Evolutionary conservation across 768 basidiomycete genomes (phyloP), one percentile per base, ranked within the genome.

Genomic region (Serendipita sp.): DNA sequence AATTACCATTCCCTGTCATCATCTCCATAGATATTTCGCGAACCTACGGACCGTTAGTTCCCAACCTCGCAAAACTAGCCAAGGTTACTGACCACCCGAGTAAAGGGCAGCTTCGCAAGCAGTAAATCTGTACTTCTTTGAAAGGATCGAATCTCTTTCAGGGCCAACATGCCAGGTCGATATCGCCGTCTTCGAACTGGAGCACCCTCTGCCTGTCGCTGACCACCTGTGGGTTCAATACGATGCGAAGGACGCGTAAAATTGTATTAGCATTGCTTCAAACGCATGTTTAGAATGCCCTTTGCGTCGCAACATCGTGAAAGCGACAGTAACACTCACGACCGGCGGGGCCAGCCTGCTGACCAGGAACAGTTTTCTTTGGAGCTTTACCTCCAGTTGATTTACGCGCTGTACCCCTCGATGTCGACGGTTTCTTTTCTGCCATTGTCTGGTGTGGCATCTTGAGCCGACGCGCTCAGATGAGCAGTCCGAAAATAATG

Each of bases 11-110:
- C 73, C 89, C 84, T 7, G 91, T 92, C 68, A 82, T 84, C 87
- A 94, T 88, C 71, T 95, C 90, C 71, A 85, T 71, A 3, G 96
- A 90, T 63, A 99, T 92, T 76, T 99, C 96, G 67, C 94, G 86
- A 63, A 99, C 93, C 95, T 96, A 64, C 35, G 4, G 56, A 15
- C 48, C 7, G 48, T 51, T 51, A 51, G 48, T 8, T 5, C 48
- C 30, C 67, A 32, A 32, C 18, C 15, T 51, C n/a, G 48, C 48
- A 32, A 32, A 51, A 5, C 13, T 41, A 41, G 13, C 41, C 41
- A 41, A 62, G 18, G 30, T 11, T 16, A 81, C 88, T 71, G 70
- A 96, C 93, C 70, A 96, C 78, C 69, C 93, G 89, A 54, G 91
- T 88, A 73, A 97, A 97, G 0, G 93, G 93, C 47, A 96, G 80